These are phyloP conservation scores for Blastocystis sp. DNA, from an alignment of 352 stramenopile species.

Conservation along the genomic window DNA sequence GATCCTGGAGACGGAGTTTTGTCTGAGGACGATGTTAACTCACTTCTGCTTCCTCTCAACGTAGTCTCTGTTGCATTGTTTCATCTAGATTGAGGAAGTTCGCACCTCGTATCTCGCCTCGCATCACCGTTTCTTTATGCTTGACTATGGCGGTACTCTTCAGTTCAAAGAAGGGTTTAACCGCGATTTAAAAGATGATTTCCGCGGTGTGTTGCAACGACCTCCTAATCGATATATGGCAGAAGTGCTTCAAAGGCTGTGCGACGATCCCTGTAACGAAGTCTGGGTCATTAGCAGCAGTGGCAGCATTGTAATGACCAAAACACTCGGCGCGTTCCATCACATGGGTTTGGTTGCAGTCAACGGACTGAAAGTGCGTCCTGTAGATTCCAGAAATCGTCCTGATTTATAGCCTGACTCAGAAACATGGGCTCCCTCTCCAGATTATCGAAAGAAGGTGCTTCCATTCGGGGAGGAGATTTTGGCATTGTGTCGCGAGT, in stretches of 20 bases:
- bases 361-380: slow-evolving; percentile 43
- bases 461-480: slow-evolving; percentile 59
- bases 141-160: slow-evolving; percentile 58
- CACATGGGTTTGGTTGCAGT: slow-evolving; percentile 36
- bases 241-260: slow-evolving; percentile 20
- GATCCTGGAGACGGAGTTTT: background rate
- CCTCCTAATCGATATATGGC: slow-evolving; percentile 7
- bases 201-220: slow-evolving; percentile 37
- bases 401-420: slow-evolving; percentile 3
- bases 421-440: background rate
- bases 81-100: background rate
- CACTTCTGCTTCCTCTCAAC: background rate
- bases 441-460: slow-evolving; percentile 35
- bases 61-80: background rate
- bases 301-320: slow-evolving; percentile 24
- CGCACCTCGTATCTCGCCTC: background rate
- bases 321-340: slow-evolving; percentile 7
- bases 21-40: slow-evolving; percentile 30
- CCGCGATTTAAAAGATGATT: slow-evolving; percentile 61
- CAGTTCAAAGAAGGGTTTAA: slow-evolving; percentile 54
- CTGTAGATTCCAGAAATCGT: background rate
- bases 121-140: slow-evolving; percentile 22
- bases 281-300: slow-evolving; percentile 62
- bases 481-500: slow-evolving; percentile 19
- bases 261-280: slow-evolving; percentile 40